Evolutionary conservation across 1,139 yeast genomes (phyloP).

Genomic region (Torulaspora pretoriensis): DNA sequence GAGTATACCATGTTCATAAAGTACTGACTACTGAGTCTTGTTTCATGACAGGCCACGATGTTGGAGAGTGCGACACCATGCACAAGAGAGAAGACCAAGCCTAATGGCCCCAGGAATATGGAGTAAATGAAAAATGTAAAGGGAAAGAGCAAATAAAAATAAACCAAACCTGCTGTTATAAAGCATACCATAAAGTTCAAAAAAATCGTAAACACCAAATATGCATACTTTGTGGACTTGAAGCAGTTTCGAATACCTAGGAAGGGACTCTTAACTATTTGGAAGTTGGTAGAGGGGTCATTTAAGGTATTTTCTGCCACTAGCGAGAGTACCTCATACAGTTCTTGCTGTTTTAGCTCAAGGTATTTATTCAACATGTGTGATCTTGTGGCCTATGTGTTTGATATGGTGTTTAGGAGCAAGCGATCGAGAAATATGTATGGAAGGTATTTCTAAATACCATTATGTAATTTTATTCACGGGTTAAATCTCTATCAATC

Average conservation of each 20-base stretch:
- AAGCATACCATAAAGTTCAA: constrained; percentile 7
- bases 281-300: constrained; percentile 4
- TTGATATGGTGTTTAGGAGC: background rate
- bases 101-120: constrained; percentile 11
- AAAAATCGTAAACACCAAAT: constrained; percentile 6
- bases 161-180: constrained; percentile 5
- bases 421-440: background rate
- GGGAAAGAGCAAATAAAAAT: constrained; percentile 9
- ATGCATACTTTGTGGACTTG: constrained; percentile 7
- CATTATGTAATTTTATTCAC: constrained; percentile 1
- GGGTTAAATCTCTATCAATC: constrained; percentile 14
- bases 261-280: constrained; percentile 7
- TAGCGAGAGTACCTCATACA: background rate
- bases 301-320: background rate
- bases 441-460: background rate
- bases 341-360: background rate
- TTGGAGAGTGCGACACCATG: constrained; percentile 11
- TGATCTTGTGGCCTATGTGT: background rate
- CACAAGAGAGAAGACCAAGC: constrained; percentile 9
- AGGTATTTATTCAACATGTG: background rate
- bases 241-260: constrained; percentile 8
- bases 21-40: constrained; percentile 5
- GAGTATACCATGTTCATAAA: constrained; percentile 6
- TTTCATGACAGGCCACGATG: constrained; percentile 12
- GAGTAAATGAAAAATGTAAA: constrained; percentile 9